phyloP scores from a whole-genome alignment of 2,329 filamentous ascomycete genomes.

The Tolypocladium tundrense region DNA sequence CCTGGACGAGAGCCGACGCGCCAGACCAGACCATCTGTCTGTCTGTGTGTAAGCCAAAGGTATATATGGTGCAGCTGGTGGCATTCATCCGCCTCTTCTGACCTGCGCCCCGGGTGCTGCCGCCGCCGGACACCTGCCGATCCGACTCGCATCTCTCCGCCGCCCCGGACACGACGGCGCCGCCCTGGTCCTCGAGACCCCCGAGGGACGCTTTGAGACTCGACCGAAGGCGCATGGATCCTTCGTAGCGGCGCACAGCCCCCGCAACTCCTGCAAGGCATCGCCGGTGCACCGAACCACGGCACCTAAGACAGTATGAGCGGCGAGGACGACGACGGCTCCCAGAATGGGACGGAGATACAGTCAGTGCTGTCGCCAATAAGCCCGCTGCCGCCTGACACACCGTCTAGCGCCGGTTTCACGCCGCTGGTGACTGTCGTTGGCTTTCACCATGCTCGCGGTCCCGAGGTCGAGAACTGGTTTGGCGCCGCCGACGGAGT shows the following conservation, averaged over 20 bases:
- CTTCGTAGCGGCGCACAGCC: not conserved
- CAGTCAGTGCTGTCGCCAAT: conserved; percentile 22
- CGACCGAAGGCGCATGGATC: not conserved
- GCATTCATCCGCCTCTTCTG: not conserved
- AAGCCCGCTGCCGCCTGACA: conserved; percentile 17
- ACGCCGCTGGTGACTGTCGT: conserved; percentile 67
- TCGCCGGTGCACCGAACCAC: not conserved
- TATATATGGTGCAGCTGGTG: not conserved
- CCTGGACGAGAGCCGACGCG: not conserved
- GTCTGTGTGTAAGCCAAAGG: not conserved
- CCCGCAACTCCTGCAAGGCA: not conserved
- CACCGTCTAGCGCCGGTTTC: conserved; percentile 31
- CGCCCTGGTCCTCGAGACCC: no score
- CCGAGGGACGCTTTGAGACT: no score
- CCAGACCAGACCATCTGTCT: no score
- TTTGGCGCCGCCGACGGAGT: conserved; percentile 64
- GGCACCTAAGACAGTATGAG: conserved; percentile 13
- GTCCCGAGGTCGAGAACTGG: conserved; percentile 90
- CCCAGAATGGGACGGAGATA: conserved; percentile 13
- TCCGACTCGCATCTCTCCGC: not conserved
- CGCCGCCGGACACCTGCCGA: not conserved
- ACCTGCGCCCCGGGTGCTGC: not conserved
- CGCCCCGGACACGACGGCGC: not conserved
- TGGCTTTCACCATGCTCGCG: conserved; percentile 75
- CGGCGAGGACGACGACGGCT: conserved; percentile 13